Percentiles rank a stretch among this genome's conserved stretches.
Conservation (phyloP, 1,284 basidiomycete genomes). For the Cryptococcus sp. region DNA sequence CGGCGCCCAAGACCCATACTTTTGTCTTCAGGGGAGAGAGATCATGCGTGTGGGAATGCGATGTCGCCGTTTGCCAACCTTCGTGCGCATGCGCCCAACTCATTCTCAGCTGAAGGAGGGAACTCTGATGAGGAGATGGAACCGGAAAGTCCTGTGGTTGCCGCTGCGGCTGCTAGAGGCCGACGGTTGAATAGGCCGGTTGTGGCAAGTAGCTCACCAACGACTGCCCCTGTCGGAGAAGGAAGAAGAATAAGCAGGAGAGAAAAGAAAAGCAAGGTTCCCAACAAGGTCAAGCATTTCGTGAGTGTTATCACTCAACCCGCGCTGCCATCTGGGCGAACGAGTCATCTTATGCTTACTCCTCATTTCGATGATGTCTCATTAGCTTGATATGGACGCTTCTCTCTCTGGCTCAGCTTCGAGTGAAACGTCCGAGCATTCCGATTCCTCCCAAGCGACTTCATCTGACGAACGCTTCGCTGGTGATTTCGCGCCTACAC, state of each 20-base stretch:
- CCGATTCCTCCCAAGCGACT: slow-evolving; percentile 43
- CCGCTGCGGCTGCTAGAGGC: neutral
- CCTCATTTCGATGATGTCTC: neutral
- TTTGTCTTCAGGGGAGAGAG: slow-evolving; percentile 10
- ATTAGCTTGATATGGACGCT: slow-evolving; percentile 43
- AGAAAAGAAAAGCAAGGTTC: slow-evolving; percentile 5
- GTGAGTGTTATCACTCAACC: slow-evolving; percentile 15
- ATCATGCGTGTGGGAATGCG: neutral
- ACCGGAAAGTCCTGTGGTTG: slow-evolving; percentile 5
- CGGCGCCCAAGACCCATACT: slow-evolving; percentile 8
- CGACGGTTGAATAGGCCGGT: slow-evolving; percentile 6
- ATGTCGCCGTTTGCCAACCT: no score
- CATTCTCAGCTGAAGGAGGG: no score
- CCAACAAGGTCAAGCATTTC: slow-evolving; percentile 11
- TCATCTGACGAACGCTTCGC: slow-evolving; percentile 53
- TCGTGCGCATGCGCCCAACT: no score
- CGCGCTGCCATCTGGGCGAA: no score
- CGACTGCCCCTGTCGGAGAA: neutral
- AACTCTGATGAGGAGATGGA: slow-evolving; percentile 1
- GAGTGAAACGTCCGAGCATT: slow-evolving; percentile 31
- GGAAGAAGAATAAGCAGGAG: slow-evolving; percentile 1
- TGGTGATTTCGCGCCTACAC: slow-evolving; percentile 53
- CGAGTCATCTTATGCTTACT: neutral
- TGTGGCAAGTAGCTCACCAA: neutral
- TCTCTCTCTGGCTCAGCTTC: slow-evolving; percentile 38